A percentile compares a stretch with the other conserved stretches of the same genome.
These are phyloP conservation scores for Rhododendron williamsianum DNA, from an alignment of 148 eudicot species.

Conservation along the genomic window DNA sequence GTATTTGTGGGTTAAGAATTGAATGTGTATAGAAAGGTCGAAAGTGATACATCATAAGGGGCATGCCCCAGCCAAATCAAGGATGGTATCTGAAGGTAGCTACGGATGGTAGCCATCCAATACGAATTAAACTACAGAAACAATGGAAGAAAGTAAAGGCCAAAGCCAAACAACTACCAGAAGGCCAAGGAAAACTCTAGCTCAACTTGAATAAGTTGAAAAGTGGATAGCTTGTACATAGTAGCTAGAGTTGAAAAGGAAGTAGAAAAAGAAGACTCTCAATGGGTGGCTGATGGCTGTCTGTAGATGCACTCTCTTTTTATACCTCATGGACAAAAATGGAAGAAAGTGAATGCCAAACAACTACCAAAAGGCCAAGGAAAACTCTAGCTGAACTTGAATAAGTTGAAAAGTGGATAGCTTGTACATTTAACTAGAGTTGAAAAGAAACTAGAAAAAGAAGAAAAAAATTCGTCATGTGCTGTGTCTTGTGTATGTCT, in stretches of 20 bases:
- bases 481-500: background rate
- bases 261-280: background rate
- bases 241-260: background rate
- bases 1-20: background rate
- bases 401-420: background rate
- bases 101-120: background rate
- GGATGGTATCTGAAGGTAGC: background rate
- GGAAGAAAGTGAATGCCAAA: background rate
- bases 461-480: background rate
- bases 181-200: background rate
- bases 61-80: background rate
- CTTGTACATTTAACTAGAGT: background rate
- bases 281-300: background rate
- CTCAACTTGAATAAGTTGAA: background rate
- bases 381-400: background rate
- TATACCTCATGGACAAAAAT: background rate
- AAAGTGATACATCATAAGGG: background rate
- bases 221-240: background rate
- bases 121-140: background rate
- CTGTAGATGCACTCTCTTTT: background rate
- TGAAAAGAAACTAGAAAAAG: background rate
- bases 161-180: background rate
- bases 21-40: background rate
- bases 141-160: background rate
- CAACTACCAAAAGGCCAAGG: background rate